Percentiles rank a stretch among this genome's conserved stretches.
These are phyloP conservation scores for Plectosphaerella plurivora DNA, from an alignment of 2,329 filamentous ascomycete genomes.

Conservation along the genomic window DNA sequence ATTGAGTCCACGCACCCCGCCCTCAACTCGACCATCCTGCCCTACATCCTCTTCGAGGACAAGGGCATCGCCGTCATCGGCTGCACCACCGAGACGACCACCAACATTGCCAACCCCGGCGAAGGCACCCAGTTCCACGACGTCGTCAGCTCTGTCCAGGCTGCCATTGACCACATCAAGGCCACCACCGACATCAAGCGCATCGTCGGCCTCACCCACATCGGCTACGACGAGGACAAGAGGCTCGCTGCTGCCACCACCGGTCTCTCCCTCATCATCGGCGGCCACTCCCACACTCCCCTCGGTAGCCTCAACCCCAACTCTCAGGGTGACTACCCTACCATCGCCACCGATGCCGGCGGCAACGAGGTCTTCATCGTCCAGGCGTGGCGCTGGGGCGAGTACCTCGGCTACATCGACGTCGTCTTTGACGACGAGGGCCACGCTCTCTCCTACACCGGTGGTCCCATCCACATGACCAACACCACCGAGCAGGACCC, in stretches of 20 bases:
- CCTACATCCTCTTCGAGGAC: constrained; percentile 60
- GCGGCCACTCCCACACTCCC: constrained; percentile 56
- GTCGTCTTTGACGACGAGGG: constrained; percentile 58
- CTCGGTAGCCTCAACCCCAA: constrained; percentile 53
- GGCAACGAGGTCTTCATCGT: constrained; percentile 67
- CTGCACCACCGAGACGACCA: constrained; percentile 56
- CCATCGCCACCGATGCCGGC: constrained; percentile 54
- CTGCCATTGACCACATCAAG: constrained; percentile 57
- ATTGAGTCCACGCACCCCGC: constrained; percentile 55
- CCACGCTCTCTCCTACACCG: constrained; percentile 58
- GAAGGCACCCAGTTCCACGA: constrained; percentile 54
- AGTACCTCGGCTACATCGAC: constrained; percentile 65
- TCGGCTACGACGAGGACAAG: constrained; percentile 61
- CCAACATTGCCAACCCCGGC: constrained; percentile 54
- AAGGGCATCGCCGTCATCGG: constrained; percentile 60
- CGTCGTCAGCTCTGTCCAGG: constrained; percentile 53
- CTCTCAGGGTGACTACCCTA: constrained; percentile 58
- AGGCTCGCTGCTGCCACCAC: constrained; percentile 54
- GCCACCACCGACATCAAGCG: constrained; percentile 57
- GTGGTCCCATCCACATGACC: constrained; percentile 59
- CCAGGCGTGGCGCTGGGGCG: constrained; percentile 64
- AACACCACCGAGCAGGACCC: constrained; percentile 55
- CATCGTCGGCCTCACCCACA: constrained; percentile 63
- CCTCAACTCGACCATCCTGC: constrained; percentile 60
- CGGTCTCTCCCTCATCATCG: constrained; percentile 65